Evolutionary conservation across 2,329 filamentous ascomycete species (phyloP), one percentile per base, ranked within the genome.

Genomic region (Cladophialophora bantiana): DNA sequence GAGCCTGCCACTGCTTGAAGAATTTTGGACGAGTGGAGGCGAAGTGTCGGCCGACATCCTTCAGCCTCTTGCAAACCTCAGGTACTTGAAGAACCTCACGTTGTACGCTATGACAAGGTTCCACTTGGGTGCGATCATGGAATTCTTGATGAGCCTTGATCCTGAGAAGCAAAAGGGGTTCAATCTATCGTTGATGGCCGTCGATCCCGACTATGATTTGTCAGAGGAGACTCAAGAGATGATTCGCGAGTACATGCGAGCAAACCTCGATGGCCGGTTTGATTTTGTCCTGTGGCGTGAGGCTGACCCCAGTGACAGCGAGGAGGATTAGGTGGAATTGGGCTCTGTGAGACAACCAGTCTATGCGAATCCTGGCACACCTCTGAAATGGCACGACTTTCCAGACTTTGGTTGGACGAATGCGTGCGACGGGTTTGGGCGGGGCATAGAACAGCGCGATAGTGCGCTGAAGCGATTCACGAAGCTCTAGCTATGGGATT

Each of bases 101-200:
- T 72, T 79, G 35, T 74, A 75, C 59, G 77, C 74, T 26, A 64
- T 73, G 57, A 77, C 74, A n/a, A 71, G 75, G n/a, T 78, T 79
- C 64, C 75, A 71, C 20, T 68, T 71, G 3, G 66, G 73, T 36
- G 74, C 71, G 12, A 76, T 78, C 20, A 65, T 78, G 45, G 71
- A 75, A 32, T 78, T 77, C 59, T 72, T 78, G 42, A 52, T 66
- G 4, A 69, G 70, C 5, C 70, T 77, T 5, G 73, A 76, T 40
- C 69, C 73, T 0, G 70, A 68, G 12, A 66, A 60, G 1, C 77
- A 78, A 53, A 68, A 60, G 20, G 76, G 77, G 1, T 74, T 78
- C 59, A 71, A 69, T 26, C 38, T 78, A 35, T 73, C 72, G 1
- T 72, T 78, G 34, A 70, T 76, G 68, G 74, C 74, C 12, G 71